phyloP scores from a whole-genome alignment of 371 early-diverging fungal species.

The Thermomucor indicae-seudaticae region DNA sequence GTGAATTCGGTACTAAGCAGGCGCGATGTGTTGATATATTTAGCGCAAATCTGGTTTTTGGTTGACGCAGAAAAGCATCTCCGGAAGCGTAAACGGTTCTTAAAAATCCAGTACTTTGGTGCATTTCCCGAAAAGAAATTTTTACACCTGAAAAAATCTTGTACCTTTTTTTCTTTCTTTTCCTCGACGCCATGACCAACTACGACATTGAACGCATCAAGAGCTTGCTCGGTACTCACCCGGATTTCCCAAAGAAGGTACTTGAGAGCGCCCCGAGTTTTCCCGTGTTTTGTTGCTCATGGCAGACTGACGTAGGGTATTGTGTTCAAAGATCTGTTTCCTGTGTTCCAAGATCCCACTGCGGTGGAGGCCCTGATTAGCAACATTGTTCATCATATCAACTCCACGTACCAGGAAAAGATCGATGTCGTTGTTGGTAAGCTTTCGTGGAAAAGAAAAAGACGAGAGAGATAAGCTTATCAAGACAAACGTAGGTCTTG shows the following conservation, averaged over 20 bases:
- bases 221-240: constrained; percentile 62
- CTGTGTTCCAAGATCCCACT: constrained; percentile 91
- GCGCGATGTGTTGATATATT: too few relatives aligned
- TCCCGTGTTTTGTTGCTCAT: background rate
- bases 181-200: constrained; percentile 23
- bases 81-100: too few relatives aligned
- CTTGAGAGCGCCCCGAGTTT: background rate
- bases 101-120: too few relatives aligned
- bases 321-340: constrained; percentile 93
- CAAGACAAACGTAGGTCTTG: constrained; percentile 61
- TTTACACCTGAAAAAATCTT: too few relatives aligned
- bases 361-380: constrained; percentile 88
- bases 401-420: constrained; percentile 59
- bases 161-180: constrained; percentile 7
- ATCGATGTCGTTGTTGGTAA: constrained; percentile 89
- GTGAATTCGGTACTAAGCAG: too few relatives aligned
- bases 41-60: too few relatives aligned
- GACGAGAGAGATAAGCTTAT: background rate
- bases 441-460: background rate
- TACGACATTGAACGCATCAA: constrained; percentile 57
- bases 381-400: constrained; percentile 83
- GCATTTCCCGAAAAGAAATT: too few relatives aligned
- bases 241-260: constrained; percentile 86
- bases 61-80: too few relatives aligned
- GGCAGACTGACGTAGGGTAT: constrained; percentile 56